Base-by-base conservation (phyloP, 106 monocot species). In the Acanthochlamys bracteata region DNA sequence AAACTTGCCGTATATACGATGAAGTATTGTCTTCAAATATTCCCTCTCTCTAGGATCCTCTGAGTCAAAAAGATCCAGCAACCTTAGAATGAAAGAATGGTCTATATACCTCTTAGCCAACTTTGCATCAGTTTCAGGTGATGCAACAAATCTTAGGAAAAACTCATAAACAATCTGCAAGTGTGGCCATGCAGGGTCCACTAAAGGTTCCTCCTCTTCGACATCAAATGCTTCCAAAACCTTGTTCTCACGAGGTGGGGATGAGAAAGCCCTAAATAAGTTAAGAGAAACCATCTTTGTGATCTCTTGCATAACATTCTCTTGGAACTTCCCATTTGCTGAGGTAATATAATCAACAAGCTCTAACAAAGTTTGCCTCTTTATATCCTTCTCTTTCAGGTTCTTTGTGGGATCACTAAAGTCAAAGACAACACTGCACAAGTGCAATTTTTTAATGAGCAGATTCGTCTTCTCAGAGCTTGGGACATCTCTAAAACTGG, bases 31-130 rank as follows among this genome's bases (percentile, higher is more conserved):
- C 67, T 80, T 84, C 69, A 84, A 64, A 39, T 75, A 84, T 25
- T 84, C 79, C 40, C 84, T 73, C 55, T 84, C 84, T 53, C 84
- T 76, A 22, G 75, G 79, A 27, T 84, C 84, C 54, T 84, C 84
- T 6, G 84, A 84, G 41, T 84, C 79, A 55, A 84, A 80, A 24
- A 84, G 72, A 66, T 84, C 84, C 9, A 84, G 73, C 51, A 84
- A 53, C 26, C 63, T 65, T n/a, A 84, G 57, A 53, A 84, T 65
- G 25, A 84, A 84, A 13, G 76, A 65, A 43, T 79, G 79, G 19
- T 84, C 84, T 12, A 84, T 43, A 45, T 76, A 84, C 42, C 69
- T 72, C 57, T 79, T 79, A 51, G 84, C 84, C 24, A 76, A 16
- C 76, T 80, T 84, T 0, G 79, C 84, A 55, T 84, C 84, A 0